A percentile compares a stretch with the other conserved stretches of the same genome.
These are phyloP conservation scores for Pharnaceum exiguum DNA, from an alignment of 148 eudicot species.

Conservation along the genomic window DNA sequence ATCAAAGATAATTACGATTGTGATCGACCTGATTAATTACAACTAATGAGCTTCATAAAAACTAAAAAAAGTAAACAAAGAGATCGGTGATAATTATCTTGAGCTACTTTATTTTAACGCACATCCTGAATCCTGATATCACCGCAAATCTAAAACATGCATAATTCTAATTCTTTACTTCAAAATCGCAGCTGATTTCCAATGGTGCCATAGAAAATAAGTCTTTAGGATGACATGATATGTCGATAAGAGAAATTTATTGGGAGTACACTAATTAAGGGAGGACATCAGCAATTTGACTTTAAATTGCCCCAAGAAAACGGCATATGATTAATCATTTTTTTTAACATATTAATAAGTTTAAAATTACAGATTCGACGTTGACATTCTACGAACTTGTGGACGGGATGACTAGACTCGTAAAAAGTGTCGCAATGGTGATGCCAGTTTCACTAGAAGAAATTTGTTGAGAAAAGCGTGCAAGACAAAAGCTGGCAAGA, in stretches of 20 bases:
- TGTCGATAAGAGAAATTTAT: not conserved
- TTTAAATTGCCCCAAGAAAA: not conserved
- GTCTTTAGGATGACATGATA: too few species aligned
- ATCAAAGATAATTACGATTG: too few species aligned
- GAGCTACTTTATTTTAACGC: too few species aligned
- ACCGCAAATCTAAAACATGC: too few species aligned
- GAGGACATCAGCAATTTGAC: not conserved
- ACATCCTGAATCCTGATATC: too few species aligned
- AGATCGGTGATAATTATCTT: too few species aligned
- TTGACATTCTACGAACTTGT: conserved; percentile 14
- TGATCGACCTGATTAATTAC: too few species aligned
- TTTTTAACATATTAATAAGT: not conserved
- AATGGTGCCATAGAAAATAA: too few species aligned
- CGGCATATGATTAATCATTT: not conserved
- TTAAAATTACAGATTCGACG: not conserved
- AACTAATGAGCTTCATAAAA: too few species aligned
- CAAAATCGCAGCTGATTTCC: too few species aligned
- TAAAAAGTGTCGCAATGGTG: conserved; percentile 1
- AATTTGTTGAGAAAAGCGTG: conserved; percentile 10
- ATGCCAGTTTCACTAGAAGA: conserved; percentile 5
- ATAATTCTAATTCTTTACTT: too few species aligned
- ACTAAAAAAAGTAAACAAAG: too few species aligned
- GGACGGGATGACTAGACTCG: not conserved
- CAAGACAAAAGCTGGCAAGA: conserved; percentile 16
- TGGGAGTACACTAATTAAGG: not conserved